Base-by-base conservation (phyloP, 1,139 yeast species). In the Debaryomycetaceae sp. region DNA sequence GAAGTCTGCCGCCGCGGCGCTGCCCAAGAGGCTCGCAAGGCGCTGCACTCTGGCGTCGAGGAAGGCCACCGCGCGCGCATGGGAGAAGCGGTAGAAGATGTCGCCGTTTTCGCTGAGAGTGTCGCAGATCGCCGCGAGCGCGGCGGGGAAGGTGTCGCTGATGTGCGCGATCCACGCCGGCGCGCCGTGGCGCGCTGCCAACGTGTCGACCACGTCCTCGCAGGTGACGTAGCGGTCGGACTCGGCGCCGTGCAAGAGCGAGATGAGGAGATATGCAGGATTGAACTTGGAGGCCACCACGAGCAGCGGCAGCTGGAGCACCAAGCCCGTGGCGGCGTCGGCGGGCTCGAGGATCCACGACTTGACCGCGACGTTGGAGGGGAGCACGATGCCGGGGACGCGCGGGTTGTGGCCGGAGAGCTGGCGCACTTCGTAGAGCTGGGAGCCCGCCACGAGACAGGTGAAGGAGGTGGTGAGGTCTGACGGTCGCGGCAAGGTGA, bases 201-300 rank as follows among this genome's bases (percentile, higher is more conserved):
- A 41, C 12, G 52, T 49, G 41, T 78, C 83, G 12, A 61, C 42
- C 3, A 75, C 43, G 42, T 76, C 81, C 22, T 75, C 78, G 11
- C 60, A 42, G 0, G 73, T 57, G 18, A 69, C 57, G 40, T 59
- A 65, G 20, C 77, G 53, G 14, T 52, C 45, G 19, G 43, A 50
- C n/a, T 56, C 57, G 10, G 56, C 41, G 9, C 42, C 38, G 22
- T 51, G 43, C 44, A 75, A 61, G 31, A 60, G 54, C 3, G 61
- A 42, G 9, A 75, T 48, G 33, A 77, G 42, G 9, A 65, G 45
- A 46, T 64, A 77, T 1, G 52, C 48, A 3, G 66, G 34, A 38
- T 72, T 68, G 48, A 62, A 73, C 29, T 51, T 56, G 4, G 74
- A 59, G 2, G 71, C 55, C 2, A 71, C 53, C 12, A 70, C 49